phyloP scores from a whole-genome alignment of 495 filamentous ascomycete species.

The Xylaria scruposa region DNA sequence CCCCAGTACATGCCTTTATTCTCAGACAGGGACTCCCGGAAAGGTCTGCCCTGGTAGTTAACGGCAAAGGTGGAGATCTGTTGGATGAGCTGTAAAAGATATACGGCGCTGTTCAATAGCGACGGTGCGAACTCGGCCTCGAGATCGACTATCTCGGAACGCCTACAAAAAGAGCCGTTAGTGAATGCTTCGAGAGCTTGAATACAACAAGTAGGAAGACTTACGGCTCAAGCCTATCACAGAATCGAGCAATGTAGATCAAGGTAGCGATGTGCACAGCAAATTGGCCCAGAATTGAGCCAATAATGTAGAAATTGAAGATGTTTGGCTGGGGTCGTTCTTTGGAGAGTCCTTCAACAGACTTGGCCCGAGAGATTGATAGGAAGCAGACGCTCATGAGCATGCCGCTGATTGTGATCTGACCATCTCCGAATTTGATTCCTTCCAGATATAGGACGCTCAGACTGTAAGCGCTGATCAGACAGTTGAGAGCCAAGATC shows the following conservation, averaged over 20 bases:
- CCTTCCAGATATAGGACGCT: conserved; percentile 96
- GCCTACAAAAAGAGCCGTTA: conserved; percentile 50
- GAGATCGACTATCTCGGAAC: conserved; percentile 77
- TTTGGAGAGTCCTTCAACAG: conserved; percentile 93
- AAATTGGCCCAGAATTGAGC: conserved; percentile 96
- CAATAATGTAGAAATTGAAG: conserved; percentile 99
- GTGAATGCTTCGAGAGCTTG: conserved; percentile 35
- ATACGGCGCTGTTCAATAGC: conserved; percentile 94
- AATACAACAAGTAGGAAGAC: conserved; percentile 40
- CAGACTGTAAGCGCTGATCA: conserved; percentile 97
- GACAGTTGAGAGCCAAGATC: conserved; percentile 95
- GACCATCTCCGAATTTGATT: conserved; percentile 98
- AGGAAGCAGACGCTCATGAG: conserved; percentile 99
- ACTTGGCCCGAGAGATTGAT: conserved; percentile 92
- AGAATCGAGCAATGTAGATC: conserved; percentile 91
- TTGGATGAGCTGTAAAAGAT: conserved; percentile 97
- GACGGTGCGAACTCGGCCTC: conserved; percentile 96
- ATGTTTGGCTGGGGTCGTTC: conserved; percentile 98
- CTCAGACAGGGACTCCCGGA: conserved; percentile 93
- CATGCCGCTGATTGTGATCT: conserved; percentile 99
- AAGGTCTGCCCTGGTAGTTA: conserved; percentile 98
- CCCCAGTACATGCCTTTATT: conserved; percentile 99
- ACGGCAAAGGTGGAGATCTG: conserved; percentile 99
- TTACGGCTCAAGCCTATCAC: conserved; percentile 82
- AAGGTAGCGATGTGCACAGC: conserved; percentile 93